Percentiles rank a stretch among this genome's conserved stretches.
Evolutionary conservation across 331 rosid species (phyloP).

Genomic region (Acacia pycnantha): DNA sequence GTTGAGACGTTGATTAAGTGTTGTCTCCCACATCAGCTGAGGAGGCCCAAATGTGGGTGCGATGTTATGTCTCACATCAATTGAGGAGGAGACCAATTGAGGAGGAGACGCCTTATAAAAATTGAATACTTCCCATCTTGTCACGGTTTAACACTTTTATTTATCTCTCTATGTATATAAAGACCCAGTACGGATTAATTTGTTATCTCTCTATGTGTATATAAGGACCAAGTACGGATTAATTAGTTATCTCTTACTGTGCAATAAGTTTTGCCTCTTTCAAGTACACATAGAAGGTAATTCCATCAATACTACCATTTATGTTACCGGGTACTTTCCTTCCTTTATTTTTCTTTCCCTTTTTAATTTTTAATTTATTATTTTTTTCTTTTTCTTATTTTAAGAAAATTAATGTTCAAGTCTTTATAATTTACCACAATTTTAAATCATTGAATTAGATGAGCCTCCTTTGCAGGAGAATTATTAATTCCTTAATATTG

Average conservation of each 20-base stretch:
- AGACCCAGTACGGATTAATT: not conserved
- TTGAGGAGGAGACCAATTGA: no score
- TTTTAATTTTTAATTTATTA: not conserved
- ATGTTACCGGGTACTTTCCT: conserved; percentile 15
- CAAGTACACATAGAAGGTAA: not conserved
- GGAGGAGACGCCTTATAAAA: no score
- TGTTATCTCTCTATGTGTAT: not conserved
- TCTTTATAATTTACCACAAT: no score
- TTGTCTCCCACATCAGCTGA: no score
- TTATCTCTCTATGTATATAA: not conserved
- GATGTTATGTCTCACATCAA: no score
- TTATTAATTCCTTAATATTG: no score
- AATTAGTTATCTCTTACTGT: not conserved
- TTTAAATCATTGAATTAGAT: not conserved
- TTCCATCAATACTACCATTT: conserved; percentile 2
- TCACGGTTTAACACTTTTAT: not conserved
- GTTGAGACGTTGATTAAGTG: no score
- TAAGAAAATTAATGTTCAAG: no score
- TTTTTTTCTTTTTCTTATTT: not conserved
- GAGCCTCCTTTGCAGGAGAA: not conserved
- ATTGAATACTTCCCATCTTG: no score
- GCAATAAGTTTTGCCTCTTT: not conserved
- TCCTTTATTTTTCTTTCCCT: not conserved
- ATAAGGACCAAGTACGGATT: not conserved
- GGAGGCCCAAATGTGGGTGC: no score